A percentile compares a stretch with the other conserved stretches of the same genome.
Evolutionary conservation across 1,139 yeast genomes (phyloP).

Genomic region (Yamadazyma kanchanaburiensis): DNA sequence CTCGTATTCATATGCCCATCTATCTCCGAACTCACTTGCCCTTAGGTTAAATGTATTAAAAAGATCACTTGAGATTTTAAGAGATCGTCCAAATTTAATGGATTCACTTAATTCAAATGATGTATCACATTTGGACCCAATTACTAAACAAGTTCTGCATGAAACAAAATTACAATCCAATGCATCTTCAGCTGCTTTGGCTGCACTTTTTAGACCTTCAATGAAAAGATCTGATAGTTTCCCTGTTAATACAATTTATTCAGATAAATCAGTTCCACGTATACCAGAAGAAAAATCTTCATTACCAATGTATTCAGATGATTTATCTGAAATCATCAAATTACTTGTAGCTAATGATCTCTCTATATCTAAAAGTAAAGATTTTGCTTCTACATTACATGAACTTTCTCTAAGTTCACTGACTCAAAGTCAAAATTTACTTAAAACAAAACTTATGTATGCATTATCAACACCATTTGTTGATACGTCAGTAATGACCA

Average conservation of each 20-base stretch:
- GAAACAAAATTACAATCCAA: conserved; percentile 33
- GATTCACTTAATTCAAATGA: conserved; percentile 11
- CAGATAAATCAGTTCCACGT: conserved; percentile 2
- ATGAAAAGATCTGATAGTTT: conserved; percentile 35
- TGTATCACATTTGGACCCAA: not conserved
- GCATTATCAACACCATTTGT: conserved; percentile 77
- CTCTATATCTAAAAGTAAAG: conserved; percentile 28
- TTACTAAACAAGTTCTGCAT: conserved; percentile 3
- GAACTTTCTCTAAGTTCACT: conserved; percentile 54
- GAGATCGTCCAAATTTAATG: conserved; percentile 59
- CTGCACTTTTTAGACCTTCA: conserved; percentile 51
- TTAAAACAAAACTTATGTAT: conserved; percentile 54
- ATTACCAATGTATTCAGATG: conserved; percentile 18
- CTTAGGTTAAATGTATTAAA: conserved; percentile 71
- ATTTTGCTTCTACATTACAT: conserved; percentile 53
- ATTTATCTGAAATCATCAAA: conserved; percentile 42
- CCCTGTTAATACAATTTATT: conserved; percentile 26
- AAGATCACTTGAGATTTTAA: conserved; percentile 67
- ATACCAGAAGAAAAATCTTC: conserved; percentile 2
- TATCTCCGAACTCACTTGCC: conserved; percentile 77
- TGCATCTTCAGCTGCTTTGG: conserved; percentile 63
- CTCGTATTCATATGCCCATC: conserved; percentile 80
- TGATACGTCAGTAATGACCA: conserved; percentile 47
- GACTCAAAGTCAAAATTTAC: conserved; percentile 21
- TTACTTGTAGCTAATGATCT: conserved; percentile 36